Conservation (phyloP, 371 early-diverging fungal species). For the Coemansia sp. region DNA sequence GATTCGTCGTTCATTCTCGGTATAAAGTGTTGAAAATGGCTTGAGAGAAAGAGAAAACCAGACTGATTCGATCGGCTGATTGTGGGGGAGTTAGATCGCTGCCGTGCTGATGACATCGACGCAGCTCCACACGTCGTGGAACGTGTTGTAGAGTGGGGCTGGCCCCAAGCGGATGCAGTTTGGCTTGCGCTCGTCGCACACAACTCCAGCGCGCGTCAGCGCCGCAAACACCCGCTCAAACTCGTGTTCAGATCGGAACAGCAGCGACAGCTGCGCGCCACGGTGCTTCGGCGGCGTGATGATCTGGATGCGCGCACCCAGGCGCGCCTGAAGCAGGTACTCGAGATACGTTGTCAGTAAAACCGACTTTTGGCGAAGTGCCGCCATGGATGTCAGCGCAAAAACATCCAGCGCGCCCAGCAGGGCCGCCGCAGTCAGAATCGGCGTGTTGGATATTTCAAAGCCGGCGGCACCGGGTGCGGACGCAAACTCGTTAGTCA, state of each 20-base stretch:
- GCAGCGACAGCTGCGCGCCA: conserved; percentile 84
- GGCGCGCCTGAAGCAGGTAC: conserved; percentile 54
- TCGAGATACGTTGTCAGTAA: conserved; percentile 84
- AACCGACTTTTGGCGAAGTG: conserved; percentile 71
- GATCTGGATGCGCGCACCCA: conserved; percentile 48
- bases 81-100: not conserved
- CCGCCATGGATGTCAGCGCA: conserved; percentile 65
- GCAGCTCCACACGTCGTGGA: conserved; percentile 67
- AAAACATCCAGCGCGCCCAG: conserved; percentile 81
- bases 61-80: not conserved
- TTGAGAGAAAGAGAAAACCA: not conserved
- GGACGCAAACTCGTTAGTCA: conserved; percentile 74
- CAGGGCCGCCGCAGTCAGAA: conserved; percentile 70
- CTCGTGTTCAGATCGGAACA: conserved; percentile 17
- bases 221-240: conserved; percentile 62
- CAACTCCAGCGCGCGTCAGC: conserved; percentile 68
- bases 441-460: conserved; percentile 87
- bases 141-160: conserved; percentile 85
- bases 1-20: conserved; percentile 6
- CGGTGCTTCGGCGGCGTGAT: conserved; percentile 84
- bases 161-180: conserved; percentile 93
- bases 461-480: conserved; percentile 82
- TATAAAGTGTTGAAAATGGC: not conserved
- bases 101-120: conserved; percentile 27
- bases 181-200: conserved; percentile 90